Evolutionary conservation across 2,329 filamentous ascomycete genomes (phyloP).

Genomic region (Colletotrichum ledebouriae): DNA sequence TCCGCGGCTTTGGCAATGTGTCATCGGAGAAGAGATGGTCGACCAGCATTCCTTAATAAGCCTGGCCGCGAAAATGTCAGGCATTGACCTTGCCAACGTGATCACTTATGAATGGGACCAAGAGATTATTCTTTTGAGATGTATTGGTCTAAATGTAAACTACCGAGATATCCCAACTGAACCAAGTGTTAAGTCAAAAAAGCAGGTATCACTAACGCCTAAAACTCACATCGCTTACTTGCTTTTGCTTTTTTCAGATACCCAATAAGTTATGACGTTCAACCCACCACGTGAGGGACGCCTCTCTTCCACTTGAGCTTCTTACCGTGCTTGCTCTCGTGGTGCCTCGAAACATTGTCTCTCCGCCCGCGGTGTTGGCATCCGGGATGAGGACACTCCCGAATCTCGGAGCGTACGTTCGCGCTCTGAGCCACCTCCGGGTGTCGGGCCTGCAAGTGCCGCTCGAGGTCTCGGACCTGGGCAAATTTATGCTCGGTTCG

Average conservation of each 20-base stretch:
- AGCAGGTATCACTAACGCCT: constrained; percentile 28
- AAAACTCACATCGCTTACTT: constrained; percentile 32
- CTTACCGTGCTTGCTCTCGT: constrained; percentile 43
- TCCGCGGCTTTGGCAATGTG: too few relatives aligned
- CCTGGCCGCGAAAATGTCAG: too few relatives aligned
- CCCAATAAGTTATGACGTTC: constrained; percentile 1
- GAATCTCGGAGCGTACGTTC: constrained; percentile 43
- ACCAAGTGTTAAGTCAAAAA: constrained; percentile 24
- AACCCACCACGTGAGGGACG: constrained; percentile 39
- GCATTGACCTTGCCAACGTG: too few relatives aligned
- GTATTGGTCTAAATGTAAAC: constrained; percentile 33
- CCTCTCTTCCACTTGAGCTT: constrained; percentile 44
- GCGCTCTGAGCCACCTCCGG: constrained; percentile 34
- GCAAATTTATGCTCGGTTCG: constrained; percentile 43
- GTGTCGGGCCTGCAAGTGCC: constrained; percentile 43
- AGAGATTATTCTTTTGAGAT: constrained; percentile 15
- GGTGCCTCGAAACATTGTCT: constrained; percentile 44
- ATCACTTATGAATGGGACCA: background rate
- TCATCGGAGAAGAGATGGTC: too few relatives aligned
- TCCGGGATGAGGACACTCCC: constrained; percentile 40
- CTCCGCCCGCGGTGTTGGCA: constrained; percentile 42
- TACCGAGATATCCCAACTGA: constrained; percentile 34
- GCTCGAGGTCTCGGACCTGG: constrained; percentile 44
- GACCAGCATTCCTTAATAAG: too few relatives aligned
- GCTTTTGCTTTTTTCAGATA: constrained; percentile 4